Percentiles rank a stretch among this genome's conserved stretches.
Evolutionary conservation across 768 basidiomycete genomes (phyloP).

Genomic region (Hypholoma sublateritium): DNA sequence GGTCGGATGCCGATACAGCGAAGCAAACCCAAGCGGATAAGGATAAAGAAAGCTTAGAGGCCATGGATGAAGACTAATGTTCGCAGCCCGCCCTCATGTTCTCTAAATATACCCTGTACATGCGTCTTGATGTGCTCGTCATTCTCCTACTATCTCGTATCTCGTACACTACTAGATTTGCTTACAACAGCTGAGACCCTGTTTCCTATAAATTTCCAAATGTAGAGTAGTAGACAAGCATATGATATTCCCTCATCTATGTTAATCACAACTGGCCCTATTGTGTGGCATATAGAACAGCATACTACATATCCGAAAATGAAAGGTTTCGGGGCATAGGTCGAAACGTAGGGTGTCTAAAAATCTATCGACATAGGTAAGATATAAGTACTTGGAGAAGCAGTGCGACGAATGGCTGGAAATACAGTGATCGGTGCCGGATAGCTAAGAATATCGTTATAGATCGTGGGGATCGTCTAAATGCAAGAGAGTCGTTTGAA

Average conservation of each 20-base stretch:
- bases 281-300: too few species aligned
- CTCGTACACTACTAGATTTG: not conserved
- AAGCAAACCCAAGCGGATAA: conserved; percentile 17
- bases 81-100: not conserved
- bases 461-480: too few species aligned
- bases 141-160: not conserved
- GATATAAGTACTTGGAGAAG: too few species aligned
- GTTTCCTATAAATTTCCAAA: not conserved
- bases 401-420: not conserved
- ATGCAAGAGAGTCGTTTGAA: too few species aligned
- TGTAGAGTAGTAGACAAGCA: not conserved
- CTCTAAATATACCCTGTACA: not conserved
- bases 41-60: conserved; percentile 4
- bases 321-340: not conserved
- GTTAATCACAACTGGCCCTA: too few species aligned
- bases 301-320: not conserved
- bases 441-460: not conserved
- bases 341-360: not conserved
- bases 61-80: conserved; percentile 17
- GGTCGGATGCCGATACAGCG: conserved; percentile 39
- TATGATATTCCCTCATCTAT: not conserved
- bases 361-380: too few species aligned
- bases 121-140: not conserved
- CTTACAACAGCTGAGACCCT: not conserved
- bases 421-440: not conserved